phyloP scores from a whole-genome alignment of 1,284 basidiomycete species.

The Paramarasmius palmivorus region DNA sequence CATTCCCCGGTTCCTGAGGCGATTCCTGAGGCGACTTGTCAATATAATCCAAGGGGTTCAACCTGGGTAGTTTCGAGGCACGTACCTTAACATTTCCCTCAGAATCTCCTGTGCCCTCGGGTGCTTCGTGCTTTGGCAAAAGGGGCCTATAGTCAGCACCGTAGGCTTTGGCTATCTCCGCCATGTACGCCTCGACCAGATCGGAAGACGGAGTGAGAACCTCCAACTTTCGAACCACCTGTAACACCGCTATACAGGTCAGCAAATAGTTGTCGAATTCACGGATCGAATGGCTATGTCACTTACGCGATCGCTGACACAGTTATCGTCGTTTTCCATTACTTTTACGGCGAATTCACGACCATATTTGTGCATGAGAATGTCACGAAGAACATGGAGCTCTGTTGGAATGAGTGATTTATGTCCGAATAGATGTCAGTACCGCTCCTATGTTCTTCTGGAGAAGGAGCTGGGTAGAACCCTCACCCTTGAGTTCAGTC shows the following conservation, averaged over 20 bases:
- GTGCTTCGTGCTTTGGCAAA: neutral
- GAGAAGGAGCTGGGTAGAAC: constrained; percentile 1
- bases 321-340: constrained; percentile 81
- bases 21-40: no score
- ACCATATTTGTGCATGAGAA: constrained; percentile 93
- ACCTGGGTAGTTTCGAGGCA: neutral
- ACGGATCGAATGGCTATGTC: constrained; percentile 3
- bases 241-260: constrained; percentile 10
- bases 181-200: constrained; percentile 85
- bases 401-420: constrained; percentile 46
- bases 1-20: constrained; percentile 2
- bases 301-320: constrained; percentile 78
- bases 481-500: constrained; percentile 84
- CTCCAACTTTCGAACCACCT: constrained; percentile 75
- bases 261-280: constrained; percentile 2
- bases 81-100: constrained; percentile 35
- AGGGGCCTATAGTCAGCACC: constrained; percentile 69
- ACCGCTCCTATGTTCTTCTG: constrained; percentile 1
- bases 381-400: constrained; percentile 87
- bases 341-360: constrained; percentile 79
- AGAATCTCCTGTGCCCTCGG: constrained; percentile 15
- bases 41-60: neutral
- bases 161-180: constrained; percentile 88
- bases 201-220: constrained; percentile 69
- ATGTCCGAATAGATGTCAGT: constrained; percentile 7